A percentile compares a stretch with the other conserved stretches of the same genome.
phyloP scores from a whole-genome alignment of 441 rosid genomes.

The Syzygium malaccense region DNA sequence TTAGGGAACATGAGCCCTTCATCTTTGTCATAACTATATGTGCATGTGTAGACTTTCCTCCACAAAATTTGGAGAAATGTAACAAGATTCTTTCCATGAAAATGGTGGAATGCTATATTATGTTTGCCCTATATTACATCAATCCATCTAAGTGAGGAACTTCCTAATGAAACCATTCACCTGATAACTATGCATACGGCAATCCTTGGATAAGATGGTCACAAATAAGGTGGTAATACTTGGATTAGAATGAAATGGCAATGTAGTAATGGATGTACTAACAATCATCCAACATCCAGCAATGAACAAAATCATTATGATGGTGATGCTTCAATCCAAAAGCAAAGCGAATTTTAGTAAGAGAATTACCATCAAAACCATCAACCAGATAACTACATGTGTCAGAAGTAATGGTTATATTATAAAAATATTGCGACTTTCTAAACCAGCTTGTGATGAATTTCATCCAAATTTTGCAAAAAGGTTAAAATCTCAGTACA shows the following conservation, averaged over 20 bases:
- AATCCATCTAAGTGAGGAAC: background rate
- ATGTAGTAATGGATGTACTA: background rate
- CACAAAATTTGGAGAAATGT: background rate
- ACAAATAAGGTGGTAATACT: background rate
- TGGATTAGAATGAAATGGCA: background rate
- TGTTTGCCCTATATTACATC: background rate
- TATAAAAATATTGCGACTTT: background rate
- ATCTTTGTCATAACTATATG: background rate
- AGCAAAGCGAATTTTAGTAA: background rate
- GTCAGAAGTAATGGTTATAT: background rate
- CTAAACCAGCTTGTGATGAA: background rate
- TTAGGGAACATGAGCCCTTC: background rate
- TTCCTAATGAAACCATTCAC: background rate
- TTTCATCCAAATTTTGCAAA: background rate
- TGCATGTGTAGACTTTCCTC: background rate
- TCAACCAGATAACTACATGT: background rate
- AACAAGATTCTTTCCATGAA: background rate
- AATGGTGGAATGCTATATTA: background rate
- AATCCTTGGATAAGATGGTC: background rate
- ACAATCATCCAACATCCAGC: background rate
- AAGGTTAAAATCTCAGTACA: background rate
- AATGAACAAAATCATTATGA: background rate
- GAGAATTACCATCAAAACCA: background rate
- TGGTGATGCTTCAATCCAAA: background rate
- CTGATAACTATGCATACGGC: background rate